These are phyloP conservation scores for Blastocladiella emersonii DNA, from an alignment of 371 early-diverging fungal genomes.

Conservation along the genomic window DNA sequence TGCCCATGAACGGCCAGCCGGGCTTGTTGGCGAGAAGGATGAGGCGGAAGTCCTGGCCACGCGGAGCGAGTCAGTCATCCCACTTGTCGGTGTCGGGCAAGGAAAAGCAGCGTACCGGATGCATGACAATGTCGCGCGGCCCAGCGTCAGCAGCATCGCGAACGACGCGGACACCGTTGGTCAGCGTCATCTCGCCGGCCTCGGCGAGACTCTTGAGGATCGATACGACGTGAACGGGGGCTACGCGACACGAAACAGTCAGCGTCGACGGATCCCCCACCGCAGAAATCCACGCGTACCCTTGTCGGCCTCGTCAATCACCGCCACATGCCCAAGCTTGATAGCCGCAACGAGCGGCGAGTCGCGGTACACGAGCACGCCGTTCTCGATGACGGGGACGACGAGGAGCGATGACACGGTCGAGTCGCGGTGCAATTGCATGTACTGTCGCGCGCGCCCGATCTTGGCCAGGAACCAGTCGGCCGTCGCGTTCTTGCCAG, in stretches of 20 bases:
- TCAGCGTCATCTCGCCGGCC: conserved; percentile 69
- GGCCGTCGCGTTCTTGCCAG: conserved; percentile 69
- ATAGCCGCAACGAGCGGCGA: conserved; percentile 61
- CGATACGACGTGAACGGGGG: conserved; percentile 44
- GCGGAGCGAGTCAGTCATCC: background rate
- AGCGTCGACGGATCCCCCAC: no score
- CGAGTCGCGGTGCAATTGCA: conserved; percentile 72
- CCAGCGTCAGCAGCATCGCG: background rate
- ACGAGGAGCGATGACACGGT: conserved; percentile 67
- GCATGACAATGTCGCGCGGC: conserved; percentile 11
- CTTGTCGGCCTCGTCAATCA: conserved; percentile 80
- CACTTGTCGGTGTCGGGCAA: background rate
- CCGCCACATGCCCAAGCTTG: conserved; percentile 48
- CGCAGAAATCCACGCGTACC: conserved; percentile 15
- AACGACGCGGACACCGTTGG: conserved; percentile 59
- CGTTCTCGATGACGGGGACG: conserved; percentile 57
- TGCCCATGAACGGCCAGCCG: conserved; percentile 50
- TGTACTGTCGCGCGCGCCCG: conserved; percentile 62
- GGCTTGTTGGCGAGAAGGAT: conserved; percentile 74
- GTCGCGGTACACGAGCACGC: conserved; percentile 59
- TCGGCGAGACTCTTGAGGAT: conserved; percentile 66
- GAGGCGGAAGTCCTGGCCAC: conserved; percentile 47
- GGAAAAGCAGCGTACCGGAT: conserved; percentile 5
- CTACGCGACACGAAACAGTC: no score
- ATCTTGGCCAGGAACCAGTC: conserved; percentile 64